phyloP scores from a whole-genome alignment of 1,284 basidiomycete genomes.

The Mycena sp. region DNA sequence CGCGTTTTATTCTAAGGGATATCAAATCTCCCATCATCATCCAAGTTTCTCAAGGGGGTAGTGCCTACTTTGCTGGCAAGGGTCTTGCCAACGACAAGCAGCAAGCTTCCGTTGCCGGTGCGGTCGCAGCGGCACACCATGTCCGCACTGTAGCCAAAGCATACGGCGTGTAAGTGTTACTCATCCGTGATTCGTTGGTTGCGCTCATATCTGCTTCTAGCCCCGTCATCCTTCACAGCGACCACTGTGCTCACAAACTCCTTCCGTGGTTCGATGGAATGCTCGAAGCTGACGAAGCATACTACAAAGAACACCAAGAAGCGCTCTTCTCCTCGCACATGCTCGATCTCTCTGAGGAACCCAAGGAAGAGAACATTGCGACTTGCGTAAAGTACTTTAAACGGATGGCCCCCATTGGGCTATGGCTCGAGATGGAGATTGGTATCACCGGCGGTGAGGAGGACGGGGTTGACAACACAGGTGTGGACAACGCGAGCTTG shows the following conservation, averaged over 20 bases:
- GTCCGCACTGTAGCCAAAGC: slow-evolving; percentile 89
- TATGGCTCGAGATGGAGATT: slow-evolving; percentile 99
- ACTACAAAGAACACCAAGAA: slow-evolving; percentile 91
- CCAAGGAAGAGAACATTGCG: slow-evolving; percentile 97
- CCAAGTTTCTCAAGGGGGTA: slow-evolving; percentile 97
- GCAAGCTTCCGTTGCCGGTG: slow-evolving; percentile 95
- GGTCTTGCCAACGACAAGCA: slow-evolving; percentile 96
- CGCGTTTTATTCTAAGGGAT: slow-evolving; percentile 47
- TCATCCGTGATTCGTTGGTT: neutral
- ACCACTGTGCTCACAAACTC: slow-evolving; percentile 99
- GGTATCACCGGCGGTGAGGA: slow-evolving; percentile 99
- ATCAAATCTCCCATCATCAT: slow-evolving; percentile 98
- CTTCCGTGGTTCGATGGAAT: slow-evolving; percentile 99
- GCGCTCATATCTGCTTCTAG: slow-evolving; percentile 48
- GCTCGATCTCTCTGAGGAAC: slow-evolving; percentile 98
- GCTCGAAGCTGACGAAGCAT: slow-evolving; percentile 96
- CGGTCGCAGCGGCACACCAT: slow-evolving; percentile 93
- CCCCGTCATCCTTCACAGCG: slow-evolving; percentile 97
- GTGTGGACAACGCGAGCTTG: slow-evolving; percentile 91
- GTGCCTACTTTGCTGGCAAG: slow-evolving; percentile 97
- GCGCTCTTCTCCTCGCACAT: slow-evolving; percentile 99
- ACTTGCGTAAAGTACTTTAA: slow-evolving; percentile 96
- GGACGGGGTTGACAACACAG: slow-evolving; percentile 97
- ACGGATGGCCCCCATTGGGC: slow-evolving; percentile 92
- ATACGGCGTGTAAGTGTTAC: slow-evolving; percentile 84